Conservation (phyloP, 179 eudicot species). For the Corrigiola litoralis region DNA sequence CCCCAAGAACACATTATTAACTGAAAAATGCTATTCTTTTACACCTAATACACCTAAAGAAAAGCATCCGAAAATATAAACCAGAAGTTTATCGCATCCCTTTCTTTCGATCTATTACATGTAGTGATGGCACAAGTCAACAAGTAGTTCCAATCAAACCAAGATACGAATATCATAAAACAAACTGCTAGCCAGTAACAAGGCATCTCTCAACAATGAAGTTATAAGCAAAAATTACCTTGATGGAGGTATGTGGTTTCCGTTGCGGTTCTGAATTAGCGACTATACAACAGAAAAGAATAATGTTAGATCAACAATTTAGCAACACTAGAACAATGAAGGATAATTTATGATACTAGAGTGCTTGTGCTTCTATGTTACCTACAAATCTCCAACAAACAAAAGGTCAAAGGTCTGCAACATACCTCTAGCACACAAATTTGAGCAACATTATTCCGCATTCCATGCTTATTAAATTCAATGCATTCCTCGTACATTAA, state of each 20-base stretch:
- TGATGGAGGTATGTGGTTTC: conserved; percentile 24
- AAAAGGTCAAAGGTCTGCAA: conserved; percentile 6
- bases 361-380: too few species aligned
- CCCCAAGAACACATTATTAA: background rate
- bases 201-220: background rate
- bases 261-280: conserved; percentile 26
- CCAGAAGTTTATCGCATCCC: background rate
- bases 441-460: conserved; percentile 98
- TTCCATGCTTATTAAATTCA: conserved; percentile 78
- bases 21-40: background rate
- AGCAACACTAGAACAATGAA: background rate
- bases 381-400: conserved; percentile 1
- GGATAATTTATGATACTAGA: background rate
- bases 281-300: conserved; percentile 42
- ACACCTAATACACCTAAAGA: background rate
- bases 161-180: background rate
- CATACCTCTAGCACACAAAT: conserved; percentile 92
- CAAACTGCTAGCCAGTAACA: background rate
- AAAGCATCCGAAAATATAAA: background rate
- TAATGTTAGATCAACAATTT: background rate
- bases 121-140: background rate
- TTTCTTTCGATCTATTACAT: background rate
- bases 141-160: background rate
- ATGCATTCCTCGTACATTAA: conserved; percentile 75
- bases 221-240: conserved; percentile 35